Evolutionary conservation across 371 early-diverging fungal species (phyloP).

Genomic region (Mortierella sp.): DNA sequence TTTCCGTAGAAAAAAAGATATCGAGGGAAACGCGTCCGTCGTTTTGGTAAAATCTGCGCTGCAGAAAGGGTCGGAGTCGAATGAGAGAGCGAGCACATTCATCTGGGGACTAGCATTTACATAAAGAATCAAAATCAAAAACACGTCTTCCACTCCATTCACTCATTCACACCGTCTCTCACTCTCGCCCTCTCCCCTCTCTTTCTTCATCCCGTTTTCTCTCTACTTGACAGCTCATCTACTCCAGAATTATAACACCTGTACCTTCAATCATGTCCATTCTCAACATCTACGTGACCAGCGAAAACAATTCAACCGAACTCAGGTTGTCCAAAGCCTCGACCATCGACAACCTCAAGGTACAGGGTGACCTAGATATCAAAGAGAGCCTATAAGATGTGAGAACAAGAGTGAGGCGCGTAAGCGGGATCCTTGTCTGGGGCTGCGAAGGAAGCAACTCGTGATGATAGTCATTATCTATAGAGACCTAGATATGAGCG

Average conservation of each 20-base stretch:
- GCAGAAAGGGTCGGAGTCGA: conserved; percentile 11
- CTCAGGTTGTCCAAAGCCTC: conserved; percentile 83
- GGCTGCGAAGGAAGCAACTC: too few relatives aligned
- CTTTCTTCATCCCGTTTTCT: background rate
- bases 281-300: conserved; percentile 80
- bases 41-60: conserved; percentile 1
- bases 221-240: too few relatives aligned
- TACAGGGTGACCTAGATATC: too few relatives aligned
- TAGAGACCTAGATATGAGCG: background rate
- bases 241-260: too few relatives aligned
- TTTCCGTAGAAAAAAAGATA: too few relatives aligned
- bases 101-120: too few relatives aligned
- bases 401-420: too few relatives aligned
- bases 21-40: background rate
- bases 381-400: too few relatives aligned
- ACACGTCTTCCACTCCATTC: background rate
- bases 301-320: conserved; percentile 79
- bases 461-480: background rate
- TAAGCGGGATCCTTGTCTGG: too few relatives aligned
- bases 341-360: conserved; percentile 80
- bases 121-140: background rate
- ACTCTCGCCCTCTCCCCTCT: background rate
- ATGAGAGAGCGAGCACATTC: too few relatives aligned
- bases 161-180: background rate
- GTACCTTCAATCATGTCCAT: conserved; percentile 63